These are phyloP conservation scores for Conticribra guillardii DNA, from an alignment of 108 stramenopile species.

Conservation along the genomic window DNA sequence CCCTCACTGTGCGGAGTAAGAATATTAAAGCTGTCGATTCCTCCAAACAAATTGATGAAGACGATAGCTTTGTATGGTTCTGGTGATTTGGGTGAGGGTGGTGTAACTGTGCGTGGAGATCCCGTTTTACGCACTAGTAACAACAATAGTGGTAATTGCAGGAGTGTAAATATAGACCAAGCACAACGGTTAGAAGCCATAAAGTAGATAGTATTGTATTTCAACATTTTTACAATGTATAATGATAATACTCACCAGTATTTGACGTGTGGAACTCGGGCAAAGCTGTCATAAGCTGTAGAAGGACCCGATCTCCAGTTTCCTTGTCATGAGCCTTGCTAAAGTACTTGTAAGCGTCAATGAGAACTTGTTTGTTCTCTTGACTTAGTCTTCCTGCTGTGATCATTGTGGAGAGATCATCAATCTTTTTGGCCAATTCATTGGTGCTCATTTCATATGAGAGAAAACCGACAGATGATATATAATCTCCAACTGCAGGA, in stretches of 20 bases:
- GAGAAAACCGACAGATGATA: constrained; percentile 38
- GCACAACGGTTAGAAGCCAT: too few species aligned
- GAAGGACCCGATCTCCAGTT: constrained; percentile 30
- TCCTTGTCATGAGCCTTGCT: constrained; percentile 15
- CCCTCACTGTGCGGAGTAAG: constrained; percentile 36
- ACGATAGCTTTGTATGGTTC: constrained; percentile 54
- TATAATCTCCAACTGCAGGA: constrained; percentile 23
- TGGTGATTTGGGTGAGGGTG: constrained; percentile 30
- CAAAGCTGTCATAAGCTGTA: constrained; percentile 36
- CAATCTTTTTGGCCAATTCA: constrained; percentile 36
- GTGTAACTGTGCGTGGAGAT: constrained; percentile 31
- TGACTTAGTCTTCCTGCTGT: too few species aligned
- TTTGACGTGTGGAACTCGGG: constrained; percentile 62
- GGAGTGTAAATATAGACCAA: too few species aligned
- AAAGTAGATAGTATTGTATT: neutral
- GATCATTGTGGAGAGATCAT: constrained; percentile 63
- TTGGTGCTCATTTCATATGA: constrained; percentile 8
- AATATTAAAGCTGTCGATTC: constrained; percentile 53
- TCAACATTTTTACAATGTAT: neutral
- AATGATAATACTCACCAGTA: constrained; percentile 19
- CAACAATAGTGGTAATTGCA: too few species aligned
- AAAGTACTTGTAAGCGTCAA: constrained; percentile 41
- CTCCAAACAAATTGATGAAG: constrained; percentile 43
- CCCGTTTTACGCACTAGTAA: constrained; percentile 46
- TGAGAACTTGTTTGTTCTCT: constrained; percentile 24